Conservation (phyloP, 805 yeast species). For the Kazachstania bromeliacearum region DNA sequence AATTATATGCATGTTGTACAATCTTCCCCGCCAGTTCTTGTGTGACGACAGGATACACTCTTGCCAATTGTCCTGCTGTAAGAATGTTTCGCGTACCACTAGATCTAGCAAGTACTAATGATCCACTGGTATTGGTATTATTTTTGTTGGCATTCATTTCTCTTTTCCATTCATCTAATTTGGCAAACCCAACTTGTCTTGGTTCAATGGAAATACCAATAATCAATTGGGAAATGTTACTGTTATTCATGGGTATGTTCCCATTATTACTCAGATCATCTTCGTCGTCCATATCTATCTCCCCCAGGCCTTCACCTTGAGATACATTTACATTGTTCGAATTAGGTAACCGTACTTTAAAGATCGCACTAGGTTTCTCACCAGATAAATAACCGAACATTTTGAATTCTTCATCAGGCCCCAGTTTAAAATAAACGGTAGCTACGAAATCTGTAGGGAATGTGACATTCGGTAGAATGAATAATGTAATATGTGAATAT, state of each 20-base stretch:
- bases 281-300: constrained; percentile 48
- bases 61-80: constrained; percentile 26
- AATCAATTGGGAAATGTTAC: constrained; percentile 32
- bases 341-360: constrained; percentile 48
- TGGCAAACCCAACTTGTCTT: constrained; percentile 50
- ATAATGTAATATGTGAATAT: constrained; percentile 68
- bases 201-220: constrained; percentile 94
- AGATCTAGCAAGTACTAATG: constrained; percentile 25
- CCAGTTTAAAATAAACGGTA: constrained; percentile 78
- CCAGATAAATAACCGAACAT: constrained; percentile 55
- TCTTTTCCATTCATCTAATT: constrained; percentile 37
- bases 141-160: constrained; percentile 11
- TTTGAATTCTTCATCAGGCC: constrained; percentile 46
- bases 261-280: constrained; percentile 30
- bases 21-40: constrained; percentile 75
- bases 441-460: constrained; percentile 69
- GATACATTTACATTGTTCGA: background rate
- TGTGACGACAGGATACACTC: constrained; percentile 34
- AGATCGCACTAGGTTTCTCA: constrained; percentile 84
- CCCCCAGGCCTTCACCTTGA: constrained; percentile 38
- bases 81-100: constrained; percentile 16
- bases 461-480: constrained; percentile 72
- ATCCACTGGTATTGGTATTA: constrained; percentile 15
- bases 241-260: constrained; percentile 14
- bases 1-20: constrained; percentile 87